These are phyloP conservation scores for Penicillium sp. DNA, from an alignment of 2,329 filamentous ascomycete genomes.

Conservation along the genomic window DNA sequence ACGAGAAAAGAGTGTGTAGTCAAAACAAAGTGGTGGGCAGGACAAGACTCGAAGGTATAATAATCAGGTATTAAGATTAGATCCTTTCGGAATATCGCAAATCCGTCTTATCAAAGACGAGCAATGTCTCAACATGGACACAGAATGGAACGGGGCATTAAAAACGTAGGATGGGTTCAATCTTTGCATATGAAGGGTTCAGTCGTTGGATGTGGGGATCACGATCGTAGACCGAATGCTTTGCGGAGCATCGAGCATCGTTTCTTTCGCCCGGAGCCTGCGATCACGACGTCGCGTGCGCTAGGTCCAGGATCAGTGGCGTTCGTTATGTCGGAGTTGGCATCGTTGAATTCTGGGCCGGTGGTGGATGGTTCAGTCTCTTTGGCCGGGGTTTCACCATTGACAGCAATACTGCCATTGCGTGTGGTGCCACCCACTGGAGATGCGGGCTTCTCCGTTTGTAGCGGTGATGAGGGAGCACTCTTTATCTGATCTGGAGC, in stretches of 20 bases:
- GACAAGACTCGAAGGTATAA: constrained; percentile 11
- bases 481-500: constrained; percentile 11
- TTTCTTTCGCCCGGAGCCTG: constrained; percentile 42
- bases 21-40: neutral
- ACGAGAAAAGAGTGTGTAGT: constrained; percentile 3
- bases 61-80: constrained; percentile 26
- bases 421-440: neutral
- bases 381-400: constrained; percentile 9
- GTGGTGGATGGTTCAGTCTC: constrained; percentile 7
- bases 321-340: constrained; percentile 12
- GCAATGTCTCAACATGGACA: neutral
- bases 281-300: constrained; percentile 32
- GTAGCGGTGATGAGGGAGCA: constrained; percentile 5
- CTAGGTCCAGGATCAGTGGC: constrained; percentile 9
- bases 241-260: constrained; percentile 44
- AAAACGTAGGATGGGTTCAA: neutral
- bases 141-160: neutral
- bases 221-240: constrained; percentile 40
- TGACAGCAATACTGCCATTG: constrained; percentile 13
- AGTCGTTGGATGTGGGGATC: neutral
- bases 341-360: constrained; percentile 10
- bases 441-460: neutral
- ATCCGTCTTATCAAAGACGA: neutral
- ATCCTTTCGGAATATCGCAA: constrained; percentile 14
- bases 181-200: neutral